A percentile compares a stretch with the other conserved stretches of the same genome.
phyloP scores from a whole-genome alignment of 2,329 filamentous ascomycete species.

The Fusarium sp. region DNA sequence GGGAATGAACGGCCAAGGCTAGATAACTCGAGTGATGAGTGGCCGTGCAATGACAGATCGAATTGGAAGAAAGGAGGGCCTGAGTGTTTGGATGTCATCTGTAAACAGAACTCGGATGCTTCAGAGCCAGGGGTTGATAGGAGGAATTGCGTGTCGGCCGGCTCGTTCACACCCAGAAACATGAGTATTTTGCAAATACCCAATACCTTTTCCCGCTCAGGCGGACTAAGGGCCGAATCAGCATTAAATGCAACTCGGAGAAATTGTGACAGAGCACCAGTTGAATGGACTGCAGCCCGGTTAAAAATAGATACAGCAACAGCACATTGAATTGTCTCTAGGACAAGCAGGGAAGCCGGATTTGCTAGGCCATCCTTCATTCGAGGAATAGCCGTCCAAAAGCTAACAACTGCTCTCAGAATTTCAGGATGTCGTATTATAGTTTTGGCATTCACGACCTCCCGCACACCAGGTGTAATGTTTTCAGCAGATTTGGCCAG shows the following conservation, averaged over 20 bases:
- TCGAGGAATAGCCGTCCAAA: constrained; percentile 73
- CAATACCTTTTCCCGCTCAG: constrained; percentile 71
- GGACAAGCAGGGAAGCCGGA: constrained; percentile 71
- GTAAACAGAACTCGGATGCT: constrained; percentile 77
- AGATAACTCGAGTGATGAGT: constrained; percentile 89
- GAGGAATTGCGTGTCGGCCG: constrained; percentile 87
- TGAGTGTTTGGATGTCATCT: constrained; percentile 79
- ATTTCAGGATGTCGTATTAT: constrained; percentile 72
- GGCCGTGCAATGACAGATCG: constrained; percentile 88
- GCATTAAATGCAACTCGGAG: constrained; percentile 71
- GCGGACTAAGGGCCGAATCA: constrained; percentile 62
- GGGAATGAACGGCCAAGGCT: constrained; percentile 89
- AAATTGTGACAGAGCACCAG: constrained; percentile 76
- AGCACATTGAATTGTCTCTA: constrained; percentile 72
- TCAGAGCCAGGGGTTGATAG: constrained; percentile 64
- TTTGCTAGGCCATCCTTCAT: constrained; percentile 59
- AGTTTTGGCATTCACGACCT: constrained; percentile 64
- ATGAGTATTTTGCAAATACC: constrained; percentile 77
- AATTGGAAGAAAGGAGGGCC: constrained; percentile 92
- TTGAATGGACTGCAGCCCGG: constrained; percentile 76
- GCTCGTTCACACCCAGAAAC: constrained; percentile 79
- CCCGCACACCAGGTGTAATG: constrained; percentile 58
- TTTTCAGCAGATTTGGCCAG: constrained; percentile 55
- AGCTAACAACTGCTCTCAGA: constrained; percentile 70
- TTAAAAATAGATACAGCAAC: constrained; percentile 75